Evolutionary conservation across 306 rosid genomes (phyloP), one percentile per base, ranked within the genome.

Genomic region (Hylodesmum podocarpum): DNA sequence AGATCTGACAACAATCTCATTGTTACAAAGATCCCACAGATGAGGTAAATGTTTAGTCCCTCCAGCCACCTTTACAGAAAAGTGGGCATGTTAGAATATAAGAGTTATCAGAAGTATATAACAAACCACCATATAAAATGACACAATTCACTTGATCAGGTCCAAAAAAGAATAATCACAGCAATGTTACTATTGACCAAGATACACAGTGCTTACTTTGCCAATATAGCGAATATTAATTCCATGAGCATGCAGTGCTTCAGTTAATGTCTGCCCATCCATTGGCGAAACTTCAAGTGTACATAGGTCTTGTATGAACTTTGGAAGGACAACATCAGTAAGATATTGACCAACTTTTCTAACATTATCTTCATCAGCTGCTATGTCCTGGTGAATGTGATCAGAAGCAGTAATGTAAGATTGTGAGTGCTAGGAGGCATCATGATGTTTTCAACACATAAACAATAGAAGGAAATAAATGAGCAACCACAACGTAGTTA

Each of bases 241-340:
- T 83, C 99, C 99, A 82, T 92, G 97, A 75, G 98, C 99, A 84
- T 96, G 99, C 49, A 96, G 92, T 57, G 97, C 99, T 85, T 96
- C 99, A 61, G 97, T 91, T 72, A 96, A 73, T 59, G 99, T 96
- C 82, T 92, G 99, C 59, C 99, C 98, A 84, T 96, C 99, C 99
- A 96, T 96, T 4, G 99, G 99, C 2, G 99, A 96, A 76, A 96
- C 97, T 93, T 96, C 99, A 68, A 96, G 97, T 0, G 94, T 91
- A 83, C 98, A 91, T 43, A 96, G 96, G 80, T 96, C 99, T 92
- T 96, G 98, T 70, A 96, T 81, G 71, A 96, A 96, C 82, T 96
- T 96, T 0, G 98, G 98, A 86, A 96, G 93, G 55, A 89, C 98
- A 74, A 89, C 91, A 74, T 89, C 91, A 53, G 82, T 81, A 40